Base-by-base conservation (phyloP, 768 basidiomycete genomes). In the Podaxis pistillaris region DNA sequence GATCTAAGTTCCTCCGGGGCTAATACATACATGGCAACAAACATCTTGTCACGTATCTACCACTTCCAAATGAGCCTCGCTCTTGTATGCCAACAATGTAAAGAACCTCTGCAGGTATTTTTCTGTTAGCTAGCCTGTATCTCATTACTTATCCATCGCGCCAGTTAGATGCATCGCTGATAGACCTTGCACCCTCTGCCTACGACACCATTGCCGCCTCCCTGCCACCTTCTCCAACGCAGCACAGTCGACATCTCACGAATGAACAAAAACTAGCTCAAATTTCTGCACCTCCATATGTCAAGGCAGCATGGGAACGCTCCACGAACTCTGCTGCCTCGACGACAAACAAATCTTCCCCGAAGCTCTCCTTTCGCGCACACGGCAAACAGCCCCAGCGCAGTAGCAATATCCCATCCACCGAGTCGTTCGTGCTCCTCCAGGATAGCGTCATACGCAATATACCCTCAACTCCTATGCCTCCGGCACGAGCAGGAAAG, bases 391-490 rank as follows among this genome's bases (percentile, higher is more conserved):
- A 85, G 65, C 77, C 83, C 19, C 84, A 84, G 68, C 83, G 81
- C 63, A 77, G 68, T 47, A 73, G 79, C 19, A 79, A 76, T 36
- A 79, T 84, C 46, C 91, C 93, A 6, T 62, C 60, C 19, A 90
- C 86, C 68, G 94, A 95, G 73, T 96, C 94, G 26, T 97, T 96
- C 75, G 91, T 97, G 63, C 82, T 97, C 47, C 79, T 96, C 28
- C 90, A 93, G 72, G 93, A 95, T 69, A 94, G 91, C 67, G 78
- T 91, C 62, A 81, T 93, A 67, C 82, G 81, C 51, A 85, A 81
- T 68, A 90, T 90, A 61, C 91, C 91, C 65, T 78, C 85, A 63
- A 69, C 84, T 41, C 69, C 77, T 47, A 73, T 83, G 56, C 67
- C 82, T 33, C 69, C 80, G 41, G 63, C 78, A 41, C 71, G 72